Evolutionary conservation across 495 filamentous ascomycete genomes (phyloP), one percentile per base, ranked within the genome.

Genomic region (Penicillium goetzii): DNA sequence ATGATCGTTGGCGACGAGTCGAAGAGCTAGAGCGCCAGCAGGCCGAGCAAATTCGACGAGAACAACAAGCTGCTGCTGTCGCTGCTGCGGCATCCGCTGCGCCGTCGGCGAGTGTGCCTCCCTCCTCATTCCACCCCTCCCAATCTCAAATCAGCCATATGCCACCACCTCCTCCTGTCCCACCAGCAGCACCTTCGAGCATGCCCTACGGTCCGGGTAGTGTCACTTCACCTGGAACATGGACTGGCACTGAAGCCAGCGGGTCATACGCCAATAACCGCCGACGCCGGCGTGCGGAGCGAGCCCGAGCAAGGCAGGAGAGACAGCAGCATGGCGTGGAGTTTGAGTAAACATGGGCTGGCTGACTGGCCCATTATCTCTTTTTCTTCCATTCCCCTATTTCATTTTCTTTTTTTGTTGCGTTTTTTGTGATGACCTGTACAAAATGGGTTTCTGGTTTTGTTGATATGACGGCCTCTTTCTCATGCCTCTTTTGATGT

Each of bases 251-350:
- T 0, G 82, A 85, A 59, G 78, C 77, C 30, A 85, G 81, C 62
- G 84, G 77, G 25, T 81, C 82, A 60, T 85, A 81, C 68, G 83
- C 75, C 21, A 86, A 75, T 63, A 85, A 85, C 66, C 77, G 81
- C 41, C 69, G 78, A 60, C 78, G 83, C 52, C 76, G 83, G 72
- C 76, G 83, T 38, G 83, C 82, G 15, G 81, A 85, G 63, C 71
- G 83, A 68, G 81, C 82, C 43, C 73, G 81, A 28, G 75, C 80
- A 10, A 79, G 76, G 47, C 76, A 80, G 61, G 80, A 81, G 28
- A 74, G 76, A 69, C 81, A 82, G 54, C 78, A 70, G 63, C 73
- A 72, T 26, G 74, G 75, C 45, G 80, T 81, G n/a, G 79, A 83
- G 56, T 83, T 81, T 67, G 76, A 75, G 49, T 82, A 67, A 78